Base-by-base conservation (phyloP, 208 protist species). In the Crithidia acanthocephali region DNA sequence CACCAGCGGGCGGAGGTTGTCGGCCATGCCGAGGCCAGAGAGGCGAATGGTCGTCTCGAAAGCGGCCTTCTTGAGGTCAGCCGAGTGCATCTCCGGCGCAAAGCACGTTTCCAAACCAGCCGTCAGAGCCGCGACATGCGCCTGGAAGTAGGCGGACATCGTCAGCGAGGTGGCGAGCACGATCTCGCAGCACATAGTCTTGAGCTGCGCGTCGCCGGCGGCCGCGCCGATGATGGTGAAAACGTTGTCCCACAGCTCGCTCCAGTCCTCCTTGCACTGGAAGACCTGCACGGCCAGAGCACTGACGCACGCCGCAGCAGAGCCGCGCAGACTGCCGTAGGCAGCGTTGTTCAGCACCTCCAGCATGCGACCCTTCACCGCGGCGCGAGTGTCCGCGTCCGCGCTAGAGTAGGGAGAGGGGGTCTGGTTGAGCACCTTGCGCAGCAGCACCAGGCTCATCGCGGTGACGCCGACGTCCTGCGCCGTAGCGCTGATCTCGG, bases 171-270 rank as follows among this genome's bases (percentile, higher is more conserved):
- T 87, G n/a, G 75, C 71, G 18, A 84, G 69, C 27, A 96, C 79
- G 22, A 96, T 91, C 57, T 93, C 83, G 70, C 86, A 96, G 68
- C 88, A 93, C 42, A 91, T 83, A 20, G 81, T 85, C 66, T 91
- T 90, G 4, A 93, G 68, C 65, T 80, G 75, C 10, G 40, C 52
- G 10, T 64, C 58, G 25, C 88, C 85, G 22, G 83, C 81, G 16
- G 56, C 45, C 7, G 83, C 78, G 35, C 77, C 61, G 53, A 96
- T 71, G 57, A 88, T 89, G 35, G 70, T 55, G 58, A 96, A 87
- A 45, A 94, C 72, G 64, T 63, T 91, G 30, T 84, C 68, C 91
- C 91, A 96, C 40, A 96, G 79, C 62, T 89, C 81, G 32, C 42
- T 69, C 89, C 91, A 96, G 60, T 85, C 74, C 67, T 94, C 78